Evolutionary conservation across 495 filamentous ascomycete species (phyloP).

Genomic region (Aspergillus heteromorphus): DNA sequence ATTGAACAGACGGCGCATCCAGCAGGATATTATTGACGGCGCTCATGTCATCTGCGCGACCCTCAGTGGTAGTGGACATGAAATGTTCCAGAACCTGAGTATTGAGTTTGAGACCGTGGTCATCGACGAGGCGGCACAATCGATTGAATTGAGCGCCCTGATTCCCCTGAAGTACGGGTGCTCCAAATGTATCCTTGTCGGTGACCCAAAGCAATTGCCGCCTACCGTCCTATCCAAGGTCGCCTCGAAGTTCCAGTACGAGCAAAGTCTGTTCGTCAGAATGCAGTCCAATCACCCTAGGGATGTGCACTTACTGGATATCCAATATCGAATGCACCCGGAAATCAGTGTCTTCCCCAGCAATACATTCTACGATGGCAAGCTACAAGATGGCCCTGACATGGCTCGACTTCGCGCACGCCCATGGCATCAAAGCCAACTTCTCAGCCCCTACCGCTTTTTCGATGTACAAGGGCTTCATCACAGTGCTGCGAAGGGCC

Average conservation of each 20-base stretch:
- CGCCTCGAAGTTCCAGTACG: constrained; percentile 88
- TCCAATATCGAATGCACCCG: constrained; percentile 98
- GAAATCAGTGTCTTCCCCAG: constrained; percentile 89
- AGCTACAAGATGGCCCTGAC: constrained; percentile 73
- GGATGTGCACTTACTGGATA: constrained; percentile 91
- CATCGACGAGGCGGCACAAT: constrained; percentile 97
- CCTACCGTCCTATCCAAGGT: constrained; percentile 93
- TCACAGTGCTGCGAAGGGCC: constrained; percentile 65
- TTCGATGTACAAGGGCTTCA: constrained; percentile 93
- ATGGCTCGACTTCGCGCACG: constrained; percentile 71
- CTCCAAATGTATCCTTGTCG: constrained; percentile 93
- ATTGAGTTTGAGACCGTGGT: constrained; percentile 98
- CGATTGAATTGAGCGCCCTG: constrained; percentile 91
- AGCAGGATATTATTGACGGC: constrained; percentile 84
- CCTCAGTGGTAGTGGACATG: constrained; percentile 90
- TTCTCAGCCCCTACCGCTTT: constrained; percentile 93
- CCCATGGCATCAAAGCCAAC: constrained; percentile 76
- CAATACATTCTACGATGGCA: constrained; percentile 82
- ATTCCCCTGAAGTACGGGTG: constrained; percentile 98
- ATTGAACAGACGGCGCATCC: constrained; percentile 72
- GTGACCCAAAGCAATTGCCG: constrained; percentile 94
- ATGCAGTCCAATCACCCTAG: constrained; percentile 90
- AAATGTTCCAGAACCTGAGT: constrained; percentile 91
- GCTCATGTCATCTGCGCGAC: constrained; percentile 94
- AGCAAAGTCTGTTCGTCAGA: constrained; percentile 94